Percentiles rank a stretch among this genome's conserved stretches.
Conservation (phyloP, 768 basidiomycete genomes). For the Lactifluus piperatus region DNA sequence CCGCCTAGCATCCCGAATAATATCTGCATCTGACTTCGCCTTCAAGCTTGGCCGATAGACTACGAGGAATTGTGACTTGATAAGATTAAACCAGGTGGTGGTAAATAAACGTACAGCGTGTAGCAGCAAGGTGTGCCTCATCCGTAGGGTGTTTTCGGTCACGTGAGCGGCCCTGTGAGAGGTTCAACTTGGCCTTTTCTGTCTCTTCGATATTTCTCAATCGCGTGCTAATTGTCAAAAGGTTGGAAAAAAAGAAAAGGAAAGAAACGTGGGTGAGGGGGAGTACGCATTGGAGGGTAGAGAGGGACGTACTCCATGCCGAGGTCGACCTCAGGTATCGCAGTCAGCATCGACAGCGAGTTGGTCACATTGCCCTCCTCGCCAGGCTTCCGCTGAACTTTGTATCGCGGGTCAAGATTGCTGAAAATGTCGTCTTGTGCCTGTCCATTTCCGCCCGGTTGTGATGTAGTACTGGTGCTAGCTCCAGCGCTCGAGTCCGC, state of each 20-base stretch:
- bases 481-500: background rate
- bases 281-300: background rate
- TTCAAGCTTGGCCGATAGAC: constrained; percentile 81
- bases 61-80: constrained; percentile 27
- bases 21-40: constrained; percentile 80
- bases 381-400: constrained; percentile 37
- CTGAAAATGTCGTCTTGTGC: constrained; percentile 65
- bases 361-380: constrained; percentile 94
- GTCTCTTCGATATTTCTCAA: constrained; percentile 96
- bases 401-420: constrained; percentile 65
- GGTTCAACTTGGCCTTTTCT: constrained; percentile 87
- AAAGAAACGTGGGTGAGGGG: background rate
- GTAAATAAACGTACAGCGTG: constrained; percentile 58
- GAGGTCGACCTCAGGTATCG: constrained; percentile 95
- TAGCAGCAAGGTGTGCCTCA: constrained; percentile 77
- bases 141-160: constrained; percentile 44
- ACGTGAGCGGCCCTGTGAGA: constrained; percentile 64
- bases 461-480: constrained; percentile 22
- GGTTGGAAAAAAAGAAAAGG: background rate
- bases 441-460: constrained; percentile 32
- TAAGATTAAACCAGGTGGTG: background rate
- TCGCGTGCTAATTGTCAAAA: constrained; percentile 59
- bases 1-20: constrained; percentile 78
- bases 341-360: constrained; percentile 91
- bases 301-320: constrained; percentile 86